phyloP scores from a whole-genome alignment of 805 yeast species.

The Candida jianshihensis region DNA sequence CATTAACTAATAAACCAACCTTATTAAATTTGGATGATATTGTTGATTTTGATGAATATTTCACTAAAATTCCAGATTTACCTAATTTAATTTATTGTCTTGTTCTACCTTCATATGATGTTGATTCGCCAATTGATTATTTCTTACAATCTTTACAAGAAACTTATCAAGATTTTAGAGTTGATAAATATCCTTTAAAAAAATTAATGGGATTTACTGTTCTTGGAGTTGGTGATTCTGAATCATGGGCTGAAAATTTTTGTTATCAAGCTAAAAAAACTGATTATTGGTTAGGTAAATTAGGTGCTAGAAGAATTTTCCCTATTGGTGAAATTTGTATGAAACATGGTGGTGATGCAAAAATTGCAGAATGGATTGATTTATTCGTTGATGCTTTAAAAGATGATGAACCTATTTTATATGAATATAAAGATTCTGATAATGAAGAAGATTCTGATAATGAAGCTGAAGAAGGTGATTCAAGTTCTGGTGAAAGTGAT shows the following conservation, averaged over 20 bases:
- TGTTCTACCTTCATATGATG: conserved; percentile 85
- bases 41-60: conserved; percentile 78
- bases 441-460: conserved; percentile 39
- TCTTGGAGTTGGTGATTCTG: conserved; percentile 81
- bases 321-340: conserved; percentile 83
- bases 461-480: conserved; percentile 23
- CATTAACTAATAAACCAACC: conserved; percentile 36
- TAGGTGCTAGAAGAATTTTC: conserved; percentile 81
- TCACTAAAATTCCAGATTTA: conserved; percentile 51
- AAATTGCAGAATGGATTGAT: conserved; percentile 60
- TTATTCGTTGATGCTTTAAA: conserved; percentile 51
- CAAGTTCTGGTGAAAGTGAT: conserved; percentile 25
- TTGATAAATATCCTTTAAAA: conserved; percentile 73
- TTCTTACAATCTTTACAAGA: conserved; percentile 76
- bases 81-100: conserved; percentile 54
- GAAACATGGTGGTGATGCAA: conserved; percentile 56
- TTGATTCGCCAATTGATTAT: conserved; percentile 87
- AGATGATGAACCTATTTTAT: conserved; percentile 67
- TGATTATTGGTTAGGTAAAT: conserved; percentile 67
- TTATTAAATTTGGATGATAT: conserved; percentile 71
- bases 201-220: conserved; percentile 74
- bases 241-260: conserved; percentile 76
- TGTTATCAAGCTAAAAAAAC: conserved; percentile 79
- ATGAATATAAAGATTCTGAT: conserved; percentile 51
- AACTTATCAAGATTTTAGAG: conserved; percentile 76